Evolutionary conservation across 2,329 filamentous ascomycete species (phyloP), one percentile per base, ranked within the genome.

Genomic region (Beauveria sp.): DNA sequence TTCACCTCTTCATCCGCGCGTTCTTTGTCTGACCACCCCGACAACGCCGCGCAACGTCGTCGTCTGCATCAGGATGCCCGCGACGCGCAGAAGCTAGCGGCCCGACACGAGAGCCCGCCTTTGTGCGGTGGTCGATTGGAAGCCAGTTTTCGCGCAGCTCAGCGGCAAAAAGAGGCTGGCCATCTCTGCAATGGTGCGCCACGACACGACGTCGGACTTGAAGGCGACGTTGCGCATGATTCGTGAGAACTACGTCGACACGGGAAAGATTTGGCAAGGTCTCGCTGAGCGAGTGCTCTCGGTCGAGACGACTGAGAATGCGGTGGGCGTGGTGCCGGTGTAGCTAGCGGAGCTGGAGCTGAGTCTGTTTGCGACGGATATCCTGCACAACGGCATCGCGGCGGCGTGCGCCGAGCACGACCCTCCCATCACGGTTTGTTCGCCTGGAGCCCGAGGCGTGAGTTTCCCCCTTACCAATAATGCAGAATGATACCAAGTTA

Each of bases 361-460:
- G 56, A 81, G 77, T 63, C 71, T 84, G 62, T 82, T 77, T 67
- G 67, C 72, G 10, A 76, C 76, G 0, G 79, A 83, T 18, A 74
- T 78, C 26, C 71, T 82, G 28, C 70, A 69, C 24, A 83, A 84
- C 64, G 81, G 82, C 2, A 72, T 85, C 41, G 77, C 79, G 3
- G 76, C 75, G 2, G 79, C 82, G 0, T 88, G 84, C 67, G 79
- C 76, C 0, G 80, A 92, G 69, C 72, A 88, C 51, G 75, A 79
- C 52, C 91, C 93, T 63, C 86, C 88, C 0, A 75, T 92, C 53
- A 73, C 91, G 41, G 88, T 87, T 0, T 92, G 91, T 73, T 87
- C 86, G 50, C 89, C 90, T 1, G 77, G 92, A 0, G 86, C 88
- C 5, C 76, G 82, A 28, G 80, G 80, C 2, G 75, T 77, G 70